Base-by-base conservation (phyloP, 106 monocot genomes). In the Dendrobium catenatum region DNA sequence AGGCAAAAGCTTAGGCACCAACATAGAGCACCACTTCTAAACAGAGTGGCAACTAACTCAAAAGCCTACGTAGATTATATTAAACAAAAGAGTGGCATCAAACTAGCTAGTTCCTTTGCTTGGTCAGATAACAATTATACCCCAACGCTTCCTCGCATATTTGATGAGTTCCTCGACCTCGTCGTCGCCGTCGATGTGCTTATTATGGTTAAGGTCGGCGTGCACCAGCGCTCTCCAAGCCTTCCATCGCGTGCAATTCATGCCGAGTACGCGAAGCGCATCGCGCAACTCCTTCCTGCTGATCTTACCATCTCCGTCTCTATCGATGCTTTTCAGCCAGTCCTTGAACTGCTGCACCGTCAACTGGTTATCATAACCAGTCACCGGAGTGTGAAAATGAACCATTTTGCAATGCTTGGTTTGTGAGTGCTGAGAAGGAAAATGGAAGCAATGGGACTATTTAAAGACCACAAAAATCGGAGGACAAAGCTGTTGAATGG, bases 81-180 rank as follows among this genome's bases (percentile, higher is more conserved):
- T 37, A 51, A 51, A 13, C 51, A 51, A 3, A 51, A 51, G 15
- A 51, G 13, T 51, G 51, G 13, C 46, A 51, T 15, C 20, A 4
- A 22, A 8, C 61, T 4, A 9, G 22, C 61, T 4, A 9, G 22
- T 33, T 4, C 70, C 15, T 37, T 15, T 0, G 9, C 70, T 70
- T 37, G 3, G 2, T 37, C 37, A 70, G 70, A 37, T 33, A 22
- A 29, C 37, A 15, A 15, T 9, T 17, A 70, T 37, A 33, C 70
- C 78, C 78, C 78, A 58, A 37, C 37, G 37, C 72, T 55, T 79
- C 7, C 7, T 24, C 42, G 75, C 86, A 76, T 86, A 86, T n/a
- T 79, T 77, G 20, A 79, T 24, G 43, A 86, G 78, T 75, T 86
- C 73, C 16, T 79, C 79, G 19, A 78, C n/a, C 74, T 86, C 86